Conservation (phyloP, 352 stramenopile genomes). For the Phytophthora constricta region DNA sequence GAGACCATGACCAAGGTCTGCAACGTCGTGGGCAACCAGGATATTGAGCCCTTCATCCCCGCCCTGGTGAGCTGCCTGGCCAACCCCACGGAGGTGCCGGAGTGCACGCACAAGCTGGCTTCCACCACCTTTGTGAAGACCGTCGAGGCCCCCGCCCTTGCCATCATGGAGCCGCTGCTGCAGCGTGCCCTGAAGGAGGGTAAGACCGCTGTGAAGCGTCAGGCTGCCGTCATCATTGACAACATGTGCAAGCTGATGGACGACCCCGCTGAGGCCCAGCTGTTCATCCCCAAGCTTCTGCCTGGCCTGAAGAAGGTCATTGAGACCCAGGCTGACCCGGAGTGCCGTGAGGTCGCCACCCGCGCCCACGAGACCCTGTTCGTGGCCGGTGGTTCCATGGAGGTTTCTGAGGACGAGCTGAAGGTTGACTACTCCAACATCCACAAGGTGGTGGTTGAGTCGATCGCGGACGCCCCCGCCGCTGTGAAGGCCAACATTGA, state of each 20-base stretch:
- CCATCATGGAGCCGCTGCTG: constrained; percentile 97
- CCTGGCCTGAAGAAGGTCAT: constrained; percentile 97
- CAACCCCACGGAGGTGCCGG: constrained; percentile 96
- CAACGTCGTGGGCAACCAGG: constrained; percentile 98
- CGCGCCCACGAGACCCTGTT: constrained; percentile 95
- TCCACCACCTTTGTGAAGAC: constrained; percentile 99
- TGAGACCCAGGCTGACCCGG: constrained; percentile 95
- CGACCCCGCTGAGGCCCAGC: constrained; percentile 95
- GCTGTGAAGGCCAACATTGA: constrained; percentile 91
- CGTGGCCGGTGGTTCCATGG: constrained; percentile 92
- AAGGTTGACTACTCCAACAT: constrained; percentile 92
- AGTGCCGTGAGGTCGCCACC: constrained; percentile 96
- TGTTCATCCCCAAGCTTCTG: constrained; percentile 98
- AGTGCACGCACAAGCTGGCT: constrained; percentile 99
- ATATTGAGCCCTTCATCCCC: constrained; percentile 99
- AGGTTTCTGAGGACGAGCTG: constrained; percentile 91
- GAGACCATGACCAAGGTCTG: constrained; percentile 95
- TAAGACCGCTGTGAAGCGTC: constrained; percentile 96
- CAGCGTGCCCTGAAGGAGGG: constrained; percentile 96
- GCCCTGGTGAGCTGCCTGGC: constrained; percentile 97
- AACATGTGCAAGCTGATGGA: constrained; percentile 99
- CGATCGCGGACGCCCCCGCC: constrained; percentile 76
- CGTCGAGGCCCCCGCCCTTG: constrained; percentile 95
- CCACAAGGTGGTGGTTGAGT: constrained; percentile 77
- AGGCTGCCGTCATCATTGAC: constrained; percentile 98